Base-by-base conservation (phyloP, 2,329 filamentous ascomycete species). In the Teratosphaeriaceae sp. region DNA sequence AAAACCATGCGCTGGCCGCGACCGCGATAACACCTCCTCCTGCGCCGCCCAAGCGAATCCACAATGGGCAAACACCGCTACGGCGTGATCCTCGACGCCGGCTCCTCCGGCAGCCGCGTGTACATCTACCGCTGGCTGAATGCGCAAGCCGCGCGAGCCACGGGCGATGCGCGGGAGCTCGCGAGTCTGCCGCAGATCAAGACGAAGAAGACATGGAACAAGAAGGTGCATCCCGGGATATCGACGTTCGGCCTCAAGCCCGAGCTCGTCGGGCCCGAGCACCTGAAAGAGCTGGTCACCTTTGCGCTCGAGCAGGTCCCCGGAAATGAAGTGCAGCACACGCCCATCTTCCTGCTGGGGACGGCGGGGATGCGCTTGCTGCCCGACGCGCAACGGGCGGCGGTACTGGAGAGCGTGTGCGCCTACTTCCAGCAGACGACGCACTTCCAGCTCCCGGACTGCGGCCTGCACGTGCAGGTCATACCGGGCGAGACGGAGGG, bases 401-500 rank as follows among this genome's bases (percentile, higher is more conserved):
- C 80, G 2, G 72, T 98, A 2, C 72, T 97, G 16, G 70, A 77
- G 44, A 80, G 85, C 52, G 84, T 94, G 40, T 98, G 92, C 69
- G 75, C 79, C 9, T 97, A 94, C 63, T 79, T 94, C 9, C 80
- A 78, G 43, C 70, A 77, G 38, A 82, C 85, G 44, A 90, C 89
- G 1, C 70, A 80, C 3, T 97, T 98, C 57, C 77, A 83, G 40
- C 73, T 98, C 1, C 88, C 89, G n/a, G 87, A 97, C 62, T 98
- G 92, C 70, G 78, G 77, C 46, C 67, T 87, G 29, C 88, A 97
- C 59, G 83, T 98, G 13, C 89, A 96, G 63, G 88, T 97, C 23
- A 98, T 98, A 49, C 80, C 88, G 0, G 92, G 92, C 33, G 89
- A 95, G 64, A 97, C 92, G 0, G 92, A 98, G 65, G 92, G 89